Evolutionary conservation across 129 eudicot genomes (phyloP), one percentile per base, ranked within the genome.

Genomic region (Tanacetum coccineum): DNA sequence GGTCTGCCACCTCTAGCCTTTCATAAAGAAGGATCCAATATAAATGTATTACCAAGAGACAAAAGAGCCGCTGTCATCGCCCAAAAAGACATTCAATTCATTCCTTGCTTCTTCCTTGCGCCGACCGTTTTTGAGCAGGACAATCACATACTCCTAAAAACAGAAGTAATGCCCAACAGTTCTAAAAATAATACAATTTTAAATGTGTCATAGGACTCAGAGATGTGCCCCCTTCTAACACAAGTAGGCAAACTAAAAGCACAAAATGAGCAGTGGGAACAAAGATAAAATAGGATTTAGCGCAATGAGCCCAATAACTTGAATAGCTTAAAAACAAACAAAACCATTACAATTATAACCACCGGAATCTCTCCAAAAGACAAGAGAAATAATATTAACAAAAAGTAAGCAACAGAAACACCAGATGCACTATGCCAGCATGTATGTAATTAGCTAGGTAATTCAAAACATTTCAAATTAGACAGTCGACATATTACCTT

Each of bases 121-220:
- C 79, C 96, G 73, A 13, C 98, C 98, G 47, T 92, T 92, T 81
- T 83, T 89, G 25, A 92, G 89, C 83, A 92, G 73, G 30, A 92
- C 98, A 22, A 92, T 92, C 70, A 93, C 98, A 82, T 93, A 93
- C 74, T 93, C 95, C 98, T 93, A 85, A 80, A 87, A 52, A 71
- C 62, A 59, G 30, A 72, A 52, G 52, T 69, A 59, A 71, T 64
- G 42, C 42, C 14, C 6, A n/a, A 60, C 20, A 42, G 19, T 18
- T 52, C 45, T 36, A 39, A 36, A 72, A 62, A 63, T 32, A 47
- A 40, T 10, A 21, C 22, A 39, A 59, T 60, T 28, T 39, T 71
- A 11, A 44, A 58, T 25, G 67, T 47, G 32, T 45, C 30, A 22
- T 9, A 44, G 39, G 8, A n/a, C 18, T 49, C 54, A 13, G 54